Evolutionary conservation across 345 rosid species (phyloP), one percentile per base, ranked within the genome.

Genomic region (Ceriops tagal): DNA sequence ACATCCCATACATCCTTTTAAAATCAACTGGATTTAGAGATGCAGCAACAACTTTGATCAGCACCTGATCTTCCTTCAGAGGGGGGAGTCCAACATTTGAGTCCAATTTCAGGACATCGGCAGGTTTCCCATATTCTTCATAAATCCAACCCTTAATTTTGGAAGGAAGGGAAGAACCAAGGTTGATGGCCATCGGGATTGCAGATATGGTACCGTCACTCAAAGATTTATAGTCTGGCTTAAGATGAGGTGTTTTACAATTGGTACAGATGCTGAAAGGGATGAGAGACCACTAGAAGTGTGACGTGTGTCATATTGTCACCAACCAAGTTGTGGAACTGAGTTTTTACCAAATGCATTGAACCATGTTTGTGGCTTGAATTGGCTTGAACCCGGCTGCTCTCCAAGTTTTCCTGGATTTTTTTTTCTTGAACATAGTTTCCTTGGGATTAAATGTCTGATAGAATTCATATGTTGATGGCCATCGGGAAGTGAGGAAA

Each of bases 61-160:
- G 72, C 8, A 69, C 72, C 22, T 69, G 73, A 34, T 69, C 73
- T 30, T 69, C 66, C 22, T 61, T 69, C 58, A 69, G 24, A 16
- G 51, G n/a, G 31, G 66, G 66, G 20, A 69, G 59, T 47, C 22
- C 47, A 21, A 51, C 31, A 15, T 70, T 30, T 52, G 73, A 62
- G 8, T 62, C 37, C 26, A 70, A 26, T 61, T 19, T 70, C 22
- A 61, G 62, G 53, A 70, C 58, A 26, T 35, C 13, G 2, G 37
- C 46, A 31, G 53, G 6, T n/a, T 35, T 22, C 31, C 67, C 73
- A 70, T 61, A 62, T 22, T 70, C 73, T 32, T 46, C 8, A 32
- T 62, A 61, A 49, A 61, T 66, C 73, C 73, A 61, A 47, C 58
- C 73, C 34, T 51, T 61, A 47, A 61, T 69, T 30, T 30, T 69